Conservation (phyloP, 805 yeast genomes). For the Myxozyma monticola region DNA sequence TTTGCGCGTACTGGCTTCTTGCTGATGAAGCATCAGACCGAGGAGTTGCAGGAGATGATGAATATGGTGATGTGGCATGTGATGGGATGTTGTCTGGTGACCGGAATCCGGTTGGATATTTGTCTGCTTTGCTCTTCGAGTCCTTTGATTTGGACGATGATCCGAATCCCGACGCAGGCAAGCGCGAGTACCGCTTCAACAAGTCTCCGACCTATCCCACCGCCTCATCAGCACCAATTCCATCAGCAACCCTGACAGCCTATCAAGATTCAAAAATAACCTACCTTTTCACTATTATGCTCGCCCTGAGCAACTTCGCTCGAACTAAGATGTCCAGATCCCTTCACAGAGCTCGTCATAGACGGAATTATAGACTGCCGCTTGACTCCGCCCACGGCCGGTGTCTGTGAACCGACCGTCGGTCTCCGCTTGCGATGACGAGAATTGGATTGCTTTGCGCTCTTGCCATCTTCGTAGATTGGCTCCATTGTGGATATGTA, state of each 20-base stretch:
- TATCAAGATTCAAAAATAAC: not conserved
- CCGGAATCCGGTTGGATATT: conserved; percentile 9
- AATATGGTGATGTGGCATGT: not conserved
- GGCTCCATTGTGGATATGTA: no score
- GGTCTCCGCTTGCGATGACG: no score
- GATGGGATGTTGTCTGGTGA: conserved; percentile 11
- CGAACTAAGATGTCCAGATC: not conserved
- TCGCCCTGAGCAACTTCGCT: not conserved
- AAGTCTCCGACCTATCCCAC: conserved; percentile 28
- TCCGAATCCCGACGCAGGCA: conserved; percentile 2
- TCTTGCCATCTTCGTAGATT: no score
- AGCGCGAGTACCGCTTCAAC: conserved; percentile 27
- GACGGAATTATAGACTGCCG: conserved; percentile 30
- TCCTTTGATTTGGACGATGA: conserved; percentile 1
- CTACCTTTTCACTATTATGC: conserved; percentile 18
- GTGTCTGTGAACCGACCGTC: no score
- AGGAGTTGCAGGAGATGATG: no score
- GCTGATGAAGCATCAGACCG: not conserved
- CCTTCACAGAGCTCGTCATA: conserved; percentile 9
- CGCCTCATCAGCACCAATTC: no score
- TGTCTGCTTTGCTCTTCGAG: conserved; percentile 10
- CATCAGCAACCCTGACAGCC: not conserved
- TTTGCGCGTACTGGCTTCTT: not conserved
- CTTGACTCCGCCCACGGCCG: not conserved
- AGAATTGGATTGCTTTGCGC: no score